Percentiles rank a stretch among this genome's conserved stretches.
These are phyloP conservation scores for Acanthochlamys bracteata DNA, from an alignment of 106 monocot species.

Conservation along the genomic window DNA sequence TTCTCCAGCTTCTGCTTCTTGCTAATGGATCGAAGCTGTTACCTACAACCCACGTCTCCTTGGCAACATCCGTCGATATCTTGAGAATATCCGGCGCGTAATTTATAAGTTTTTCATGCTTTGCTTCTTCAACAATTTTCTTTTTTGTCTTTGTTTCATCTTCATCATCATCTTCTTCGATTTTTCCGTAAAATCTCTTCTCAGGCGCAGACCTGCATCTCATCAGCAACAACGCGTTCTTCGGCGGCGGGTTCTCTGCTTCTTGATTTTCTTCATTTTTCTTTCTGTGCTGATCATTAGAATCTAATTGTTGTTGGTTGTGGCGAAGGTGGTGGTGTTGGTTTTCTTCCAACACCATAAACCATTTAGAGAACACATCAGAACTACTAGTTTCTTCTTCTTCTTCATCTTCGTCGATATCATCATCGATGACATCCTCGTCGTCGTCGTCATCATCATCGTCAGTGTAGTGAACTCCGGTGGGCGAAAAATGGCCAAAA, in stretches of 20 bases:
- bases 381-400: not conserved
- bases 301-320: no score
- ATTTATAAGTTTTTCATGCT: constrained; percentile 33
- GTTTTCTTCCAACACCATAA: no score
- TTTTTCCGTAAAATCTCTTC: constrained; percentile 24
- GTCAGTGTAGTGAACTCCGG: constrained; percentile 21
- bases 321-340: no score
- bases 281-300: no score
- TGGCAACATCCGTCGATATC: constrained; percentile 61
- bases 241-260: constrained; percentile 53
- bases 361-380: no score
- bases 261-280: no score
- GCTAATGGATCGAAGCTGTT: constrained; percentile 45
- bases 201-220: constrained; percentile 78
- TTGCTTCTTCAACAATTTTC: constrained; percentile 18
- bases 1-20: constrained; percentile 70
- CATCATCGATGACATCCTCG: constrained; percentile 34
- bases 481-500: constrained; percentile 43
- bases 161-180: not conserved
- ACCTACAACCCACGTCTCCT: constrained; percentile 86
- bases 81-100: constrained; percentile 64
- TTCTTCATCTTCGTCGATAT: constrained; percentile 7
- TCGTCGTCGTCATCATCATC: constrained; percentile 37
- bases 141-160: constrained; percentile 3
- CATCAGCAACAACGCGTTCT: constrained; percentile 81